These are phyloP conservation scores for Cryptococcus deneoformans DNA, from an alignment of 1,284 basidiomycete species.

Conservation along the genomic window DNA sequence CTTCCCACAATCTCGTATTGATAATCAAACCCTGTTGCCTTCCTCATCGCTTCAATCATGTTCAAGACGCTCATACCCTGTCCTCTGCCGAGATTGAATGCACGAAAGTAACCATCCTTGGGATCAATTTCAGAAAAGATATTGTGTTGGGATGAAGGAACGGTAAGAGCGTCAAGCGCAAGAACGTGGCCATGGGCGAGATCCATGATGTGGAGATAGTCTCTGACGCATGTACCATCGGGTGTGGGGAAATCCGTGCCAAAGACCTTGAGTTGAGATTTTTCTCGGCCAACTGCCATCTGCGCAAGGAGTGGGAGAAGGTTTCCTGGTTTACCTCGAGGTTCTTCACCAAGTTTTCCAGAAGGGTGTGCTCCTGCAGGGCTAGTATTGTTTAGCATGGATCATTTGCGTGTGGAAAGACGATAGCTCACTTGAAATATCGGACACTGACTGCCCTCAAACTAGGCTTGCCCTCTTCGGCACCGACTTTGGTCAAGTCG, in stretches of 20 bases:
- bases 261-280: slow-evolving; percentile 84
- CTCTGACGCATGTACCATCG: slow-evolving; percentile 95
- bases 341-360: slow-evolving; percentile 94
- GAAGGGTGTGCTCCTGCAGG: slow-evolving; percentile 97
- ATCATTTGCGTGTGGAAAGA: neutral
- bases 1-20: slow-evolving; percentile 86
- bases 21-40: slow-evolving; percentile 84
- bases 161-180: slow-evolving; percentile 71
- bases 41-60: slow-evolving; percentile 94
- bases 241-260: slow-evolving; percentile 97
- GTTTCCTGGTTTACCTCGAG: slow-evolving; percentile 90
- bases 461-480: slow-evolving; percentile 15
- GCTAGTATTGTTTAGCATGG: slow-evolving; percentile 52
- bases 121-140: slow-evolving; percentile 48
- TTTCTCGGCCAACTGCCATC: slow-evolving; percentile 89
- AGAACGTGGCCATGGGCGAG: slow-evolving; percentile 90
- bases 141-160: slow-evolving; percentile 20
- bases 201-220: slow-evolving; percentile 97
- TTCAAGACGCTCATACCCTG: slow-evolving; percentile 88
- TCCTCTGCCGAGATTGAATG: slow-evolving; percentile 96
- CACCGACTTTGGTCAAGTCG: slow-evolving; percentile 77
- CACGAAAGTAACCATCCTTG: slow-evolving; percentile 64
- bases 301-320: slow-evolving; percentile 91
- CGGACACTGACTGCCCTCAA: slow-evolving; percentile 53
- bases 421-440: slow-evolving; percentile 85